Conservation (phyloP, 148 eudicot species). For the Dysphania ambrosioides region DNA sequence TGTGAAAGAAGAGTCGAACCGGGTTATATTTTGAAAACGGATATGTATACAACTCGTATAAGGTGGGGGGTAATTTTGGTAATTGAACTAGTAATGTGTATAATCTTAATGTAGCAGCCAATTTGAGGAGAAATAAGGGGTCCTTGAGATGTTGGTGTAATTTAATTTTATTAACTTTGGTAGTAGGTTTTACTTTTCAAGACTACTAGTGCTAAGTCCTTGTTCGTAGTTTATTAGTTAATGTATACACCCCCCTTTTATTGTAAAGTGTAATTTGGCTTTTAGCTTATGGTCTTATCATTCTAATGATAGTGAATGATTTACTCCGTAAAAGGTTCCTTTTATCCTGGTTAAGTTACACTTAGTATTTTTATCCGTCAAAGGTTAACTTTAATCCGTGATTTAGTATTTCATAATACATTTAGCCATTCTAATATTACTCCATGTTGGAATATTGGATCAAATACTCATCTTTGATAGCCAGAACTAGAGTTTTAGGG, state of each 20-base stretch:
- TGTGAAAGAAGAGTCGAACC: conserved; percentile 30
- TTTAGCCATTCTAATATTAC: too few relatives aligned
- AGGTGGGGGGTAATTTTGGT: conserved; percentile 23
- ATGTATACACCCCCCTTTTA: not conserved
- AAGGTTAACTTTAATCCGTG: too few relatives aligned
- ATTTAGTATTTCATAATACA: too few relatives aligned
- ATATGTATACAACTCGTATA: conserved; percentile 21
- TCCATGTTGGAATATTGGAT: too few relatives aligned
- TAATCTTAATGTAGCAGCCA: conserved; percentile 9
- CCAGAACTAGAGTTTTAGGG: too few relatives aligned
- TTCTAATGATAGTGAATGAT: not conserved
- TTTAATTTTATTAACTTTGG: not conserved
- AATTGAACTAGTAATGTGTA: conserved; percentile 6
- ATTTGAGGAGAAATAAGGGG: conserved; percentile 18
- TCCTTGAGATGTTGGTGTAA: conserved; percentile 15
- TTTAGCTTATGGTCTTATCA: conserved; percentile 7
- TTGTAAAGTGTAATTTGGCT: conserved; percentile 23
- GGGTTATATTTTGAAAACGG: not conserved
- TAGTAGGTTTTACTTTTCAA: not conserved
- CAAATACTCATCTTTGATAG: too few relatives aligned
- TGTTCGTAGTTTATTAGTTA: not conserved
- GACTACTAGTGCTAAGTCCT: not conserved
- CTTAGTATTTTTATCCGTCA: too few relatives aligned
- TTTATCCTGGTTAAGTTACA: not conserved
- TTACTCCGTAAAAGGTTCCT: not conserved